A percentile compares a stretch with the other conserved stretches of the same genome.
Evolutionary conservation across 2,329 filamentous ascomycete species (phyloP).

Genomic region (Cercospora sojina): DNA sequence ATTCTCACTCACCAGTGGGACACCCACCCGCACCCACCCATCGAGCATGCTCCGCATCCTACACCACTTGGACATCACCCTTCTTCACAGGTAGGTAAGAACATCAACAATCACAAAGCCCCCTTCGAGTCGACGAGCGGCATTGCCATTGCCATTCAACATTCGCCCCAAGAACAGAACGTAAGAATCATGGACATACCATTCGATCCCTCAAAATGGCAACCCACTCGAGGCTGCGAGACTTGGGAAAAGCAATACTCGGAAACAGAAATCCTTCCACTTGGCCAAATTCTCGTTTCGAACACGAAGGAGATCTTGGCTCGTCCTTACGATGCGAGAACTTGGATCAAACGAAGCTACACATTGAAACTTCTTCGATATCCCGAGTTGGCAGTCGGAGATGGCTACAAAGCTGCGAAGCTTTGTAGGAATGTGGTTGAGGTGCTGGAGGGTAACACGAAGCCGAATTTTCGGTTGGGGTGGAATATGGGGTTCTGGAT

Average conservation of each 20-base stretch:
- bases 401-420: constrained; percentile 29
- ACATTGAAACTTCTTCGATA: constrained; percentile 26
- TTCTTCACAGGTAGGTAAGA: background rate
- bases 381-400: constrained; percentile 35
- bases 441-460: constrained; percentile 9
- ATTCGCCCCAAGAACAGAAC: background rate
- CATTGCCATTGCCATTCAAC: background rate
- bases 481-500: constrained; percentile 33
- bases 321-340: constrained; percentile 32
- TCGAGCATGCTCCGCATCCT: background rate
- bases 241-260: constrained; percentile 10
- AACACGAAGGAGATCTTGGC: constrained; percentile 22
- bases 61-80: background rate
- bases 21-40: background rate
- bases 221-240: constrained; percentile 22
- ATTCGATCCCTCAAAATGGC: constrained; percentile 21
- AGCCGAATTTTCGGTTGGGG: constrained; percentile 27
- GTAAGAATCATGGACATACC: constrained; percentile 24
- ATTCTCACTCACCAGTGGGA: background rate
- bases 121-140: background rate
- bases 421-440: constrained; percentile 23
- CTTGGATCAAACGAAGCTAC: constrained; percentile 28
- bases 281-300: constrained; percentile 10
- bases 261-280: constrained; percentile 1
- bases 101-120: background rate